Conservation (phyloP, 2,329 filamentous ascomycete species). For the Juglanconis oblonga region DNA sequence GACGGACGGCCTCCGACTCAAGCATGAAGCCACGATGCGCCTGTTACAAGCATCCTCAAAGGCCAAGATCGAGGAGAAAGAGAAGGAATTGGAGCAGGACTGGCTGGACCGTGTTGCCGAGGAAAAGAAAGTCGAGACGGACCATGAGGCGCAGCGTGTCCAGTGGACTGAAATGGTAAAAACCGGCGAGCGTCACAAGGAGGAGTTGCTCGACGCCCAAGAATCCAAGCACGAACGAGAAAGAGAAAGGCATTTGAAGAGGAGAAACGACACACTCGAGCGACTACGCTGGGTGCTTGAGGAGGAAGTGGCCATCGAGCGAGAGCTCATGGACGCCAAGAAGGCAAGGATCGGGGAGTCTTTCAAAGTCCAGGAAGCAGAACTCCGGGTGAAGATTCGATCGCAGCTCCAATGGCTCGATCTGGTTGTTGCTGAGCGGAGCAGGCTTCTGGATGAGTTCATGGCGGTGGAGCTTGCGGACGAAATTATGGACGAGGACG, state of each 20-base stretch:
- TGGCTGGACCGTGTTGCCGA: constrained; percentile 36
- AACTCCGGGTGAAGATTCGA: constrained; percentile 30
- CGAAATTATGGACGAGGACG: constrained; percentile 22
- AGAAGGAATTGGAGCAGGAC: constrained; percentile 36
- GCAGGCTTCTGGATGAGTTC: constrained; percentile 38
- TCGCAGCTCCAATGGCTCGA: constrained; percentile 48
- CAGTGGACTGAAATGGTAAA: constrained; percentile 36
- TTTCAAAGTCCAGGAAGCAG: constrained; percentile 27
- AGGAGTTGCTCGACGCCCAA: constrained; percentile 32
- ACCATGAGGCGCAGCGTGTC: constrained; percentile 38
- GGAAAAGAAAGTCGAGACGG: constrained; percentile 42
- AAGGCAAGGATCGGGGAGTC: constrained; percentile 28
- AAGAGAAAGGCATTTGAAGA: constrained; percentile 38
- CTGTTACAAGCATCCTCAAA: constrained; percentile 26
- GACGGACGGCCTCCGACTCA: constrained; percentile 29
- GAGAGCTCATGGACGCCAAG: constrained; percentile 42
- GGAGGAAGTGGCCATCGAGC: constrained; percentile 37
- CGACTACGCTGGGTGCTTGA: constrained; percentile 32
- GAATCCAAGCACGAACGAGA: constrained; percentile 39
- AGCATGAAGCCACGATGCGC: constrained; percentile 32
- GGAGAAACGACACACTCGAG: constrained; percentile 39
- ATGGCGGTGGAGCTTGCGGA: constrained; percentile 42
- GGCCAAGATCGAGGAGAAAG: constrained; percentile 30
- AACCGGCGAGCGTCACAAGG: constrained; percentile 28
- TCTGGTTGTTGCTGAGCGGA: constrained; percentile 42